Evolutionary conservation across 2,329 filamentous ascomycete genomes (phyloP), one percentile per base, ranked within the genome.

Genomic region (Diaporthe helianthi): DNA sequence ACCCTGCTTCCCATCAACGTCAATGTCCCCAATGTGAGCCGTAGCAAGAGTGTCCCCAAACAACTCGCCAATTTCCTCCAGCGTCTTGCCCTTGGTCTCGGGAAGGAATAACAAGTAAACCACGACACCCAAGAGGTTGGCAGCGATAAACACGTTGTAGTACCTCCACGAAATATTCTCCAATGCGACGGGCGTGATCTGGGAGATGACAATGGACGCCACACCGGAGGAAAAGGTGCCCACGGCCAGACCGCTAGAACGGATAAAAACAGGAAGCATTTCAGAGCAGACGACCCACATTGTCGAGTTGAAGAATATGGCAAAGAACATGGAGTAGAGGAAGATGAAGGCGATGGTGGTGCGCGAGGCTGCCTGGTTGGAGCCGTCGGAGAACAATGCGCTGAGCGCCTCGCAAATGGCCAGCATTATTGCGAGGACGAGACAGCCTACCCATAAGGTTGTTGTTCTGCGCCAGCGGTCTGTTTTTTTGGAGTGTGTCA

Each of bases 181-280:
- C 13, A 79, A 77, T 0, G 76, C 77, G 9, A 74, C 65, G 0
- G 76, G 74, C 2, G 77, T 74, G 1, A 74, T 74, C 5, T 76
- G 74, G 0, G 75, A 74, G 3, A 79, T 72, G 74, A 76, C 77
- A n/a, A 79, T 78, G 12, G 74, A 74, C 2, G 77, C 78, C 24
- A 78, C 65, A 3, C 74, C 73, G 26, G 76, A 73, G 0, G 75
- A 73, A 47, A 78, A 77, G 3, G 78, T 74, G 2, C 76, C 73
- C 86, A 72, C 83, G 80, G 86, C 86, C 71, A 89, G 87, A 0
- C 87, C 88, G 0, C 87, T 89, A 0, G 86, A 86, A 22, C 87
- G 81, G 73, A 89, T 86, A 4, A 85, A 85, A 33, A 82, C 83
- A 0, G 85, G 84, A 10, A 87, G 78, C 1, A 79, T 76, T 65